Evolutionary conservation across 2,329 filamentous ascomycete species (phyloP), one percentile per base, ranked within the genome.

Genomic region (Colletotrichum sp.): DNA sequence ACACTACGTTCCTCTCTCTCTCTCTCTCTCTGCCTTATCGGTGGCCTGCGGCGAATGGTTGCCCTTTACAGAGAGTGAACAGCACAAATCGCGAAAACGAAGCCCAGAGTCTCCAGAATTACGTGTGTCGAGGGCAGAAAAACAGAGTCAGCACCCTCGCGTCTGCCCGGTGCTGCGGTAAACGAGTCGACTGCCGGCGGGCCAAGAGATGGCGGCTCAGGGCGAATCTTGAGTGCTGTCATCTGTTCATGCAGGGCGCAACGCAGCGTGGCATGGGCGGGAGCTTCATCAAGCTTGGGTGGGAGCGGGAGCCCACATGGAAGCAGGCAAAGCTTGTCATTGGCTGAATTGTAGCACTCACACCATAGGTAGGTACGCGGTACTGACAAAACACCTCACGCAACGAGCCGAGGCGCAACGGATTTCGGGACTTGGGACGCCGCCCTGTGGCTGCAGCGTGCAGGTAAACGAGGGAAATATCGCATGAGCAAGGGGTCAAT

Each of bases 331-430:
- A 32, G 59, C 27, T 32, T 61, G 1, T 34, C 3, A 61, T 61
- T 61, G 59, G 59, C 4, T 61, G 27, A 59, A 59, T n/a, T n/a
- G n/a, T n/a, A n/a, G n/a, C n/a, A n/a, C n/a, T n/a, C n/a, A n/a
- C n/a, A n/a, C n/a, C n/a, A n/a, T n/a, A n/a, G n/a, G n/a, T n/a
- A n/a, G n/a, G n/a, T n/a, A n/a, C n/a, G n/a, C n/a, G n/a, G n/a
- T n/a, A n/a, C n/a, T 44, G 39, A 44, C 39, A 44, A 44, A 11
- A 44, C 5, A 44, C 39, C n/a, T n/a, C n/a, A 48, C 19, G 44
- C 44, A 52, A 68, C 66, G 59, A 68, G 69, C 73, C 70, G 73
- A 75, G 70, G 73, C 70, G 55, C 44, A 52, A 75, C 73, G 73
- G 73, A 59, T 30, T 75, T 75, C 73, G 73, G 73, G 70, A 39